phyloP scores from a whole-genome alignment of 441 rosid species.

The Euphorbia corollata region DNA sequence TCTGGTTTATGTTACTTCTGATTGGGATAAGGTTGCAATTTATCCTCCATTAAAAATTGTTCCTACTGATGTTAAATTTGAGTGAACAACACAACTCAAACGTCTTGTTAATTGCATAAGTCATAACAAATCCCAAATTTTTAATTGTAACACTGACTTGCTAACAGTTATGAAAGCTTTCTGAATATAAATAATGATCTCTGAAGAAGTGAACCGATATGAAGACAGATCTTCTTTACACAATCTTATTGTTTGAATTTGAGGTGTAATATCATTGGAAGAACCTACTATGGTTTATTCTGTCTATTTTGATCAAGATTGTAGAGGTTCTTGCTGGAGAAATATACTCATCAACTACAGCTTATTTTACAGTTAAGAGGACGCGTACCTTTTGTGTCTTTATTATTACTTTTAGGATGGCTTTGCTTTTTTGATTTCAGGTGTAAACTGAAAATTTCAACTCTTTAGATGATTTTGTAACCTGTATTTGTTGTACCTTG shows the following conservation, averaged over 20 bases:
- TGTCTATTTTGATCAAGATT: neutral
- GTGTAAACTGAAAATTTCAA: neutral
- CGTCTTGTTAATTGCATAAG: no score
- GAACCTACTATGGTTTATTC: neutral
- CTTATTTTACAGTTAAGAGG: neutral
- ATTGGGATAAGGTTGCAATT: neutral
- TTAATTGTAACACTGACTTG: neutral
- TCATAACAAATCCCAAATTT: neutral
- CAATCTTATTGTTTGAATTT: neutral
- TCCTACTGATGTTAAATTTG: neutral
- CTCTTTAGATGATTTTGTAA: neutral
- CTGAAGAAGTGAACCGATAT: neutral
- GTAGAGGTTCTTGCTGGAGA: neutral
- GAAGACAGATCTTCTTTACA: conserved; percentile 1
- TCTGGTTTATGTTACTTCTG: neutral
- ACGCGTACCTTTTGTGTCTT: neutral
- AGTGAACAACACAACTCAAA: neutral
- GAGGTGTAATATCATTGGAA: neutral
- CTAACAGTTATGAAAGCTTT: neutral
- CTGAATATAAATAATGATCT: neutral
- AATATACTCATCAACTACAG: neutral
- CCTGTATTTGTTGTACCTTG: neutral
- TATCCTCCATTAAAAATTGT: neutral
- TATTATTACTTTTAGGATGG: neutral
- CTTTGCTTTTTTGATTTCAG: conserved; percentile 1